Evolutionary conservation across 306 rosid genomes (phyloP).

Genomic region (Quercus suber): DNA sequence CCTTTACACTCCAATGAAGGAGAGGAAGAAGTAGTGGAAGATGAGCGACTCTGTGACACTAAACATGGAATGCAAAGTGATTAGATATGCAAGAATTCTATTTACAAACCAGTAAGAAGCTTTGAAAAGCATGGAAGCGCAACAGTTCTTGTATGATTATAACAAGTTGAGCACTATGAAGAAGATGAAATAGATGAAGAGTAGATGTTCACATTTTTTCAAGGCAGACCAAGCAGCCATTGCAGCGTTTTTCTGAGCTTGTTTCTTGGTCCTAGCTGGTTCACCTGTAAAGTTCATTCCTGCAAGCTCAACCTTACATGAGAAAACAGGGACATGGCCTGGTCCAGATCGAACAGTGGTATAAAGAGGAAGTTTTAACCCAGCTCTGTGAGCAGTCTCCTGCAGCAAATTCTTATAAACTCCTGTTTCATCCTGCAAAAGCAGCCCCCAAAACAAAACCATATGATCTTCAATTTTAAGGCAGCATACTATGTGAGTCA

Average conservation of each 20-base stretch:
- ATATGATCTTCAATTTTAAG: background rate
- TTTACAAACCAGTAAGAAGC: background rate
- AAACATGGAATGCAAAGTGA: constrained; percentile 25
- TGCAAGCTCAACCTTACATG: constrained; percentile 78
- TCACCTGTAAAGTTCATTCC: constrained; percentile 70
- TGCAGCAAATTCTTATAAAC: constrained; percentile 87
- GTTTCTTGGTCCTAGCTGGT: constrained; percentile 73
- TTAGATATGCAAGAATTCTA: constrained; percentile 11
- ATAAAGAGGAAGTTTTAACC: constrained; percentile 75
- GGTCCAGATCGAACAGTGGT: constrained; percentile 63
- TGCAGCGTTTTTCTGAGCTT: constrained; percentile 88
- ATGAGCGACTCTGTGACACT: constrained; percentile 57
- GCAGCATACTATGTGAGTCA: background rate
- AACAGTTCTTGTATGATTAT: background rate
- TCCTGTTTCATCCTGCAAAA: constrained; percentile 70
- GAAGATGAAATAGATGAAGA: constrained; percentile 3
- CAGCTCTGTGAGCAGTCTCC: constrained; percentile 90
- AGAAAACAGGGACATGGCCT: constrained; percentile 60
- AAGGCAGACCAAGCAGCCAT: constrained; percentile 78
- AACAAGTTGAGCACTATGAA: background rate
- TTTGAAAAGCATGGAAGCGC: background rate
- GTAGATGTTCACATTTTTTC: constrained; percentile 53
- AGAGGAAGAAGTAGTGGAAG: constrained; percentile 35
- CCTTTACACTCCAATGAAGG: constrained; percentile 38
- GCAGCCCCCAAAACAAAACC: background rate